Evolutionary conservation across 257 asterid genomes (phyloP), one percentile per base, ranked within the genome.

Genomic region (Solanum chilense): DNA sequence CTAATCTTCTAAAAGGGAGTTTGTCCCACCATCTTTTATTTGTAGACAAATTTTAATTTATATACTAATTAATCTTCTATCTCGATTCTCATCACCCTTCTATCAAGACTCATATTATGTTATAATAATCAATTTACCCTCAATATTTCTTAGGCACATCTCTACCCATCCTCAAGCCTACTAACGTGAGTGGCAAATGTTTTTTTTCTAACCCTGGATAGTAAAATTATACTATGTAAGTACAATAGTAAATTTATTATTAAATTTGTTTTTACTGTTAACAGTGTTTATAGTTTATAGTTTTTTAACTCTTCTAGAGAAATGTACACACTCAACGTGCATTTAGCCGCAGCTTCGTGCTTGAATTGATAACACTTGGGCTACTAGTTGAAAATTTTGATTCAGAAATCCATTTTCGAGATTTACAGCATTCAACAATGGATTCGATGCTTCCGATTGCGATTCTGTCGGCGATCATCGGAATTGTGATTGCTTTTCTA

Each of bases 401-500:
- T 80, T 47, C 15, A 25, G 41, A 76, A 76, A 21, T 45, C 64
- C 85, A 18, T 80, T 80, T 29, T 80, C 85, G 64, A 44, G 64
- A 44, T 77, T 42, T 45, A 42, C 42, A 78, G 41, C 42, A 29
- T 64, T 31, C 15, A 42, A 25, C 31, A 88, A 94, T 97, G 99
- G 99, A 93, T 33, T 91, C 94, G 31, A 13, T 92, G 87, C 87
- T 97, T 77, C 92, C 95, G 33, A 76, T 94, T 45, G 85, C 93
- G 75, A 88, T 90, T 13, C 69, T 91, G 64, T 97, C 99, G 86
- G 92, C 89, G 93, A 88, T 96, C 82, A 64, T 86, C 52, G 99
- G 99, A 89, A 94, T 96, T 73, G 64, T 93, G 91, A 94, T 97
- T 91, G 98, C 97, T 12, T 89, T 93, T 86, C 23, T 90, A 2